Base-by-base conservation (phyloP, 768 basidiomycete species). In the Suillus spraguei region DNA sequence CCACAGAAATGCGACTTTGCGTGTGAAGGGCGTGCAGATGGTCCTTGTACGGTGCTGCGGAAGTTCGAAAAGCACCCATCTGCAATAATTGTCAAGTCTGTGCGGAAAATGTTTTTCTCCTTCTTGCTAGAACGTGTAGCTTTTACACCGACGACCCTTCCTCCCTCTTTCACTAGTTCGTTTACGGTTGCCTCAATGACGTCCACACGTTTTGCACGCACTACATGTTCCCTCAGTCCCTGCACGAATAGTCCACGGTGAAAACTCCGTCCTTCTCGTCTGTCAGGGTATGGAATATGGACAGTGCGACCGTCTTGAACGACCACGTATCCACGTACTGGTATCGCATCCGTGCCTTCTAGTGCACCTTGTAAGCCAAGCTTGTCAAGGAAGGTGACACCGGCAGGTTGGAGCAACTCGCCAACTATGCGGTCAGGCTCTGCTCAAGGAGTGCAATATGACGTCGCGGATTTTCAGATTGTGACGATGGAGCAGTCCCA, bases 1-100 rank as follows among this genome's bases (percentile, higher is more conserved):
- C 96, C 97, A 64, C 95, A 83, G 71, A 98, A 99, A 75, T 95
- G 85, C 59, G 89, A 89, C 64, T 84, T 86, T 24, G 87, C 86
- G 5, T 78, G 72, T 1, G 88, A 80, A 70, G 86, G 87, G 53
- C 65, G 54, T 35, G 78, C 77, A 20, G 80, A 72, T 46, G 73
- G 69, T 60, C 85, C 85, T 82, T 89, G 83, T n/a, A 94, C 86
- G 2, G 79, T 64, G 13, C 76, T 81, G 58, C 97, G 83, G 81
- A 99, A 96, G 71, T 96, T 97, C 5, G 94, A 96, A 77, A 93
- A 93, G 75, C 94, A 97, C 0, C 97, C 97, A 72, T 99, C 97
- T 5, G 96, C 95, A 63, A 98, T 78, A 72, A 99, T 78, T 52
- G 94, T 92, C 58, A 99, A 75, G 66, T 90, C 87, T 0, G 92